Evolutionary conservation across 2,329 filamentous ascomycete species (phyloP).

Genomic region (Tolypocladium ophioglossoides): DNA sequence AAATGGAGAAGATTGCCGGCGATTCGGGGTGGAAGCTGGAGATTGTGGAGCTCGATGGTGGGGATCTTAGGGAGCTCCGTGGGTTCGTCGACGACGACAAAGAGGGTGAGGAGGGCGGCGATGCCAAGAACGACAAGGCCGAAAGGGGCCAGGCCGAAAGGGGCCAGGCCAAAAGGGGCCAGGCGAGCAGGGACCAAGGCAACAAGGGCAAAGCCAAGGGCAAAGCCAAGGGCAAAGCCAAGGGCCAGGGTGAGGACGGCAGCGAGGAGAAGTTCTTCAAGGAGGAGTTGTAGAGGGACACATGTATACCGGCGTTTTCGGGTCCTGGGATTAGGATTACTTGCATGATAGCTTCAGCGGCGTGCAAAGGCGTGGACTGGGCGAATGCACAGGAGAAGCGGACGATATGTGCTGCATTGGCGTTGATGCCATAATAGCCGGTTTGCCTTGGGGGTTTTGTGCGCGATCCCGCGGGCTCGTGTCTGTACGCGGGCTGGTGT

Average conservation of each 20-base stretch:
- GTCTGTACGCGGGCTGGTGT: too few species aligned
- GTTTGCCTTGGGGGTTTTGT: neutral
- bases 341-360: neutral
- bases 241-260: slow-evolving; percentile 19
- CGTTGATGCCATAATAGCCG: neutral
- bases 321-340: neutral
- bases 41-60: slow-evolving; percentile 55
- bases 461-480: too few species aligned
- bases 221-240: slow-evolving; percentile 3
- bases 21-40: slow-evolving; percentile 72
- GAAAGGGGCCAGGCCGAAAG: slow-evolving; percentile 17
- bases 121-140: neutral
- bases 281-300: slow-evolving; percentile 34
- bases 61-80: slow-evolving; percentile 50
- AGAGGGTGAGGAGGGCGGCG: neutral
- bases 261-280: slow-evolving; percentile 42
- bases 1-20: slow-evolving; percentile 58
- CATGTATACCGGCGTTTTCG: neutral
- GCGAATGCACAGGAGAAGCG: neutral
- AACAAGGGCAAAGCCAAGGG: too few species aligned
- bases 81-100: slow-evolving; percentile 55
- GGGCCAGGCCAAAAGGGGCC: slow-evolving; percentile 1
- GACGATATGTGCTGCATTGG: neutral
- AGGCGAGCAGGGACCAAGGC: neutral
- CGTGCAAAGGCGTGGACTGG: neutral